Evolutionary conservation across 495 filamentous ascomycete genomes (phyloP), one percentile per base, ranked within the genome.

Genomic region (Hapsidospora chrysogenum): DNA sequence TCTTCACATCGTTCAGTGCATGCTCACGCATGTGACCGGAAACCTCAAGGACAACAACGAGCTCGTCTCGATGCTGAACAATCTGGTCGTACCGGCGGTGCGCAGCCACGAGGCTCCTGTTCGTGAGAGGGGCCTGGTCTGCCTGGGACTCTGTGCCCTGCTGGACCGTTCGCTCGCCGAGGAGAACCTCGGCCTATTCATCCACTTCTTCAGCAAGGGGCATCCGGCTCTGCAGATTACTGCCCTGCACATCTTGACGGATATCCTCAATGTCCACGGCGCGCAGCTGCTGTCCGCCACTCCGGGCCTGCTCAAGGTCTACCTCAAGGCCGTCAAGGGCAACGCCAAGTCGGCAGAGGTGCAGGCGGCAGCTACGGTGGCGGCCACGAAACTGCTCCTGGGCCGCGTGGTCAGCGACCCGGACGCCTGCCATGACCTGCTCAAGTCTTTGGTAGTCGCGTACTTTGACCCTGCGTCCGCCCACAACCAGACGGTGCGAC

Each of bases 1-100:
- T 58, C 68, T 99, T 23, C 83, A 95, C 48, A 93, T 99, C 44
- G 85, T 92, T 16, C 85, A 92, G 46, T 96, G 84, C 63, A 93
- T 94, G 85, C 66, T 99, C 28, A 73, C 92, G 50, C 89, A 94
- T 45, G 80, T 95, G 2, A 61, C 80, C 35, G 80, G 84, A 15
- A 74, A 78, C 37, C 62, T 96, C 19, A 85, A 93, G 52, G 63
- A 80, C 30, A 94, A 93, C 52, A 73, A 75, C 39, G 74, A 92
- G 46, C 58, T 99, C 10, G 81, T 92, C 2, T 80, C 81, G 19
- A 94, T 95, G 81, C 65, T 96, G 28, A 95, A 99, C 54, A 95
- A 92, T 47, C 70, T 96, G 3, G 80, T 99, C 26, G 83, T 96
- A 1, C 92, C 92, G 4, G 92, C 89, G 28, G 85, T 95, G 15